These are phyloP conservation scores for Macrotyloma uniflorum DNA, from an alignment of 306 rosid genomes.

Conservation along the genomic window DNA sequence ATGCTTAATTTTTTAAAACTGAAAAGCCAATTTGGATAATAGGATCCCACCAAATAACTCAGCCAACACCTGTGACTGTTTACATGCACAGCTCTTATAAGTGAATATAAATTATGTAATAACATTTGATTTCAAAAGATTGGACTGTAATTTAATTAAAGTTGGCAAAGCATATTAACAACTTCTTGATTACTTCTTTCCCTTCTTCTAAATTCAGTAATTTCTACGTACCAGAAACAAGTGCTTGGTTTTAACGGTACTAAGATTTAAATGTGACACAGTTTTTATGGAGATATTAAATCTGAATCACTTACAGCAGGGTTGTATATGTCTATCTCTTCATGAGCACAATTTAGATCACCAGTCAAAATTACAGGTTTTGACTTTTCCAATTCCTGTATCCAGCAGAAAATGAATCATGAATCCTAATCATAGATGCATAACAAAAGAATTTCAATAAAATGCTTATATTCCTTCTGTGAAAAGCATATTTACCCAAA, in stretches of 20 bases:
- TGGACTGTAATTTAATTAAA: neutral
- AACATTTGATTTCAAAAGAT: neutral
- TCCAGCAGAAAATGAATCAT: constrained; percentile 36
- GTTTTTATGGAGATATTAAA: constrained; percentile 25
- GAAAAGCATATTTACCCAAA: constrained; percentile 6
- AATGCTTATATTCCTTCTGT: constrained; percentile 6
- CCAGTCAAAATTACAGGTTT: constrained; percentile 95
- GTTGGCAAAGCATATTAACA: constrained; percentile 10
- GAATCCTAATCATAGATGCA: constrained; percentile 1
- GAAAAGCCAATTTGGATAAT: neutral
- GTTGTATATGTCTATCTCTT: constrained; percentile 90
- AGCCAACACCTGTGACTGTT: neutral
- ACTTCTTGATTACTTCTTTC: neutral
- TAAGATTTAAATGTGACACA: neutral
- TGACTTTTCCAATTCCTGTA: constrained; percentile 89
- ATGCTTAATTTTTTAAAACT: neutral
- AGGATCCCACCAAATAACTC: neutral
- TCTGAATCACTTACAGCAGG: constrained; percentile 75
- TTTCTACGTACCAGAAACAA: constrained; percentile 18
- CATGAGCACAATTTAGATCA: constrained; percentile 95
- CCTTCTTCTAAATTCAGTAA: constrained; percentile 8
- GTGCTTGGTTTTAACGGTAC: neutral
- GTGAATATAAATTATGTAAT: neutral
- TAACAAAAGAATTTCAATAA: neutral
- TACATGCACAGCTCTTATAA: neutral